Evolutionary conservation across 2,329 filamentous ascomycete genomes (phyloP).

Genomic region (Alternaria novae-zelandiae): DNA sequence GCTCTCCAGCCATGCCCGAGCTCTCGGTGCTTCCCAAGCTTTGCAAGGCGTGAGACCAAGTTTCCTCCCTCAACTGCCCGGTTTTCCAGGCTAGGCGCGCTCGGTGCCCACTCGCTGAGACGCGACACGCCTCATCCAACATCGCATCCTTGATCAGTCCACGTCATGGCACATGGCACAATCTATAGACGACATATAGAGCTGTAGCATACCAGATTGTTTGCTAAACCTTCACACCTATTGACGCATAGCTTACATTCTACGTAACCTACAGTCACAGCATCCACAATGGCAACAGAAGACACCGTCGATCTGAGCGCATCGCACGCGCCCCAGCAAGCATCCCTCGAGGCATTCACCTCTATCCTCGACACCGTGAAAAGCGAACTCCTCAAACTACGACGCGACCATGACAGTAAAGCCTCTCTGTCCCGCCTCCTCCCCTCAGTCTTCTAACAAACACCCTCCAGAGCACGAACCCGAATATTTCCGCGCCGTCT

Average conservation of each 20-base stretch:
- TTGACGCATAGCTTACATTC: neutral
- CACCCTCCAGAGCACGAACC: constrained; percentile 45
- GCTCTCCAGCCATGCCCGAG: too few species aligned
- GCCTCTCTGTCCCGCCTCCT: too few species aligned
- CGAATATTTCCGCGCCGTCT: constrained; percentile 47
- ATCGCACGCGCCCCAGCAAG: constrained; percentile 42
- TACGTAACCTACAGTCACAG: neutral
- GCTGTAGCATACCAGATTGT: neutral
- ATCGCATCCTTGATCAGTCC: constrained; percentile 4
- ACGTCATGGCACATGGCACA: constrained; percentile 5
- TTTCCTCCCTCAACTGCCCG: neutral
- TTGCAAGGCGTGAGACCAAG: neutral
- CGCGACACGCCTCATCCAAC: constrained; percentile 3
- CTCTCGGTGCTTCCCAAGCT: neutral
- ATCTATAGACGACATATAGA: neutral
- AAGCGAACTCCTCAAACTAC: constrained; percentile 41
- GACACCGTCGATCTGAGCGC: constrained; percentile 43
- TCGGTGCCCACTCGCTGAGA: constrained; percentile 1
- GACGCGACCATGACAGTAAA: constrained; percentile 45
- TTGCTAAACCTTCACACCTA: neutral
- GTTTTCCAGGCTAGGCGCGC: neutral
- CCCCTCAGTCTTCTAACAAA: neutral
- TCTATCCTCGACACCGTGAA: constrained; percentile 42
- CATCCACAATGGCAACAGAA: constrained; percentile 43
- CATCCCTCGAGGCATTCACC: constrained; percentile 43